These are phyloP conservation scores for Apiotrichum domesticum DNA, from an alignment of 1,284 basidiomycete species.

Conservation along the genomic window DNA sequence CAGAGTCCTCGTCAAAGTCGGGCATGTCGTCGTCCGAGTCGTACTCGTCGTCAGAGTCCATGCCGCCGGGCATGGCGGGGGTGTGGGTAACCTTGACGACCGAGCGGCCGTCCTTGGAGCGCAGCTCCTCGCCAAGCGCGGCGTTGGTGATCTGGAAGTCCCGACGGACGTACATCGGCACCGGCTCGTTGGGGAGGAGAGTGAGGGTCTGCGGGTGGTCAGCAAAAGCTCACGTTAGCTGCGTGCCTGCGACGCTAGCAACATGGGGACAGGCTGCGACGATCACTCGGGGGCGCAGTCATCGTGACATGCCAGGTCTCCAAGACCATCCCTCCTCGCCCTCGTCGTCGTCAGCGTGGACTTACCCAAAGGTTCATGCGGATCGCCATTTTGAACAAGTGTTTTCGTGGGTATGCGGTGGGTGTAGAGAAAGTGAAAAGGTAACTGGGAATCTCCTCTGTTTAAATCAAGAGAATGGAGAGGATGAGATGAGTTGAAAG, in stretches of 20 bases:
- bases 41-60: conserved; percentile 52
- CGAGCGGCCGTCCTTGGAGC: conserved; percentile 61
- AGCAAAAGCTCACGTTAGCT: neutral
- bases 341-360: neutral
- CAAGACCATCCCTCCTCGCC: neutral
- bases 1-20: conserved; percentile 45
- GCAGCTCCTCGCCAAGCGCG: conserved; percentile 67
- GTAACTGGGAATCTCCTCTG: neutral
- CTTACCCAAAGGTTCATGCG: conserved; percentile 44
- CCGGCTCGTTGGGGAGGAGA: conserved; percentile 49
- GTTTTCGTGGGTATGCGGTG: neutral
- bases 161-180: conserved; percentile 58
- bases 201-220: conserved; percentile 27
- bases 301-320: too few species aligned
- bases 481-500: neutral
- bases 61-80: conserved; percentile 40
- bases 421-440: neutral
- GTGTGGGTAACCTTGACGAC: conserved; percentile 71
- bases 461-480: neutral
- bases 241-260: neutral
- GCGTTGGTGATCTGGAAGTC: conserved; percentile 81
- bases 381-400: conserved; percentile 33
- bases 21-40: conserved; percentile 30
- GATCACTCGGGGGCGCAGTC: too few species aligned
- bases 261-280: neutral